Base-by-base conservation (phyloP, 805 yeast genomes). In the Candida railenensis region DNA sequence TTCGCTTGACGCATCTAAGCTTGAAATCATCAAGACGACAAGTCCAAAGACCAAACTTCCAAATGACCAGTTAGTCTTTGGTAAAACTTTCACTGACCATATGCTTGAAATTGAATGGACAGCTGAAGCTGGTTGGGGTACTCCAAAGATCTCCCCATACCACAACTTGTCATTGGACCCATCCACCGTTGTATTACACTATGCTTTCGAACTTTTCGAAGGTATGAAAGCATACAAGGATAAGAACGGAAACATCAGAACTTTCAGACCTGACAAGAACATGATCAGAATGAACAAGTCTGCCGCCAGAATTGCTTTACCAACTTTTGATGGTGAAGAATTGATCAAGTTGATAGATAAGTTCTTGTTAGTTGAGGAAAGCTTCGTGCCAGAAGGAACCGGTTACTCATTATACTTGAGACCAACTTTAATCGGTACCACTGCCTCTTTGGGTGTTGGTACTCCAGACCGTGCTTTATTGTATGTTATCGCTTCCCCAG, bases 401-500 rank as follows among this genome's bases (percentile, higher is more conserved):
- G 99, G 99, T 48, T 92, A 87, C 75, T 88, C 97, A 21, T 76
- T 92, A 58, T 92, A 92, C 72, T 74, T 92, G 53, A 85, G 99
- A 72, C 99, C 99, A 50, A 89, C 97, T 36, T 71, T 94, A 77
- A 94, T 92, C 56, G 98, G 98, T 61, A 92, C 97, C 43, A 80
- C 90, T 48, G 83, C 87, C 25, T 86, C 88, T 47, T 78, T 92
- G 50, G 99, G 99, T 57, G 97, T 92, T 45, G 78, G 84, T 42
- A 71, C 82, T 32, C 98, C 98, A 44, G 77, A 79, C 58, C 84
- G 76, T 55, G 97, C 98, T 11, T 73, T 89, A 50, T 71, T 92
- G 53, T 94, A 73, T 64, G 89, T 91, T 40, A 91, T 92, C 66
- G 86, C 92, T 38, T 89, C 96, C 15, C 98, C 98, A 22, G 98